Evolutionary conservation across 1,139 yeast genomes (phyloP), one percentile per base, ranked within the genome.

Genomic region (Dujonia santamariae): DNA sequence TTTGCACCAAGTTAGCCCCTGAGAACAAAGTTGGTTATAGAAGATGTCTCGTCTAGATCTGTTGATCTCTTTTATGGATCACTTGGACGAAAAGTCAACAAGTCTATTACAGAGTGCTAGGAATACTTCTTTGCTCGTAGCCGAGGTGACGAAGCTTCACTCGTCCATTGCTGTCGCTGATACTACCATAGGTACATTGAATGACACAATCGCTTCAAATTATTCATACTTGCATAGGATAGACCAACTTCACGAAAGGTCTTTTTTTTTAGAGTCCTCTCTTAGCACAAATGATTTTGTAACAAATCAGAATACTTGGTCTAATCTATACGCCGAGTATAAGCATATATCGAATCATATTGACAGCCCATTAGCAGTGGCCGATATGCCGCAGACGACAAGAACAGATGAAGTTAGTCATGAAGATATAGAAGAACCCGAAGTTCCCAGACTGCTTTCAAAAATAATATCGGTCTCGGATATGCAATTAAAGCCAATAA

Each of bases 291-390:
- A 61, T 38, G 74, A 67, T 43, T 27, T 29, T 17, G 39, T 56
- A 32, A 63, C 72, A 61, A 50, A 72, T 64, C 41, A 71, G 56
- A 53, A 72, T 58, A 70, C 79, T 1, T 63, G 74, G 41, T 75
- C 70, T 32, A 75, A 73, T 40, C 48, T 80, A 31, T 53, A 61
- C 25, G 50, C 59, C 29, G 85, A 79, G 47, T 77, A 59, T 40
- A 48, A 54, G n/a, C 67, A 60, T 38, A 42, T 75, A 12, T 54
- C 49, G 22, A 55, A 44, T 36, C 52, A 42, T 32, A n/a, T 53
- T 45, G 32, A 53, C 11, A 14, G 21, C 8, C n/a, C 6, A 6
- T 13, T 19, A 9, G 21, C 9, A 19, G 7, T 7, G 21, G 9
- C 8, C 25, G 13, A 14, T 11, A 22, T 11, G 12, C 7, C 6